Evolutionary conservation across 441 rosid species (phyloP).

Genomic region (Croton setiger): DNA sequence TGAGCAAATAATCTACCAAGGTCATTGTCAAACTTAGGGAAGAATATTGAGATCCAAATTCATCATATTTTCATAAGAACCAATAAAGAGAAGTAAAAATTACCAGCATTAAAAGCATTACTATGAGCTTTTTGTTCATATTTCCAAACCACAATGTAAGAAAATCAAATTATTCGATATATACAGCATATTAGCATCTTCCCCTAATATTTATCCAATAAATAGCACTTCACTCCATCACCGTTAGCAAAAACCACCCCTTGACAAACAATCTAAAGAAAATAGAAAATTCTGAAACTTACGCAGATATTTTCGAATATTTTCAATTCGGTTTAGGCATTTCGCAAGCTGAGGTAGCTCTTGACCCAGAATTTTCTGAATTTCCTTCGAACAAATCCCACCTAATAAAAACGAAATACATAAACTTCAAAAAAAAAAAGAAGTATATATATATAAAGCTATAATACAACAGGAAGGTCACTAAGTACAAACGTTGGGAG

Average conservation of each 20-base stretch:
- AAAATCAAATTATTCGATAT: background rate
- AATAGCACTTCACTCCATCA: background rate
- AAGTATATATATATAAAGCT: too few relatives aligned
- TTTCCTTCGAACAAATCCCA: conserved; percentile 34
- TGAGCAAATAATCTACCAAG: background rate
- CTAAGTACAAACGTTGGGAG: conserved; percentile 32
- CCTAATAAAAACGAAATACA: conserved; percentile 28
- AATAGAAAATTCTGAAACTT: conserved; percentile 18
- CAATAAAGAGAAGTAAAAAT: background rate
- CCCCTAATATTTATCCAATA: background rate
- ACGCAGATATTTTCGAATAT: conserved; percentile 48
- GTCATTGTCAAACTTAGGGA: background rate
- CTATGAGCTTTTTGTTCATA: background rate
- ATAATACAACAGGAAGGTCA: background rate
- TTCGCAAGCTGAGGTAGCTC: conserved; percentile 48
- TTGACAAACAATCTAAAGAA: background rate
- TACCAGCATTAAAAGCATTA: background rate
- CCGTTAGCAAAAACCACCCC: background rate
- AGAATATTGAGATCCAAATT: conserved; percentile 4
- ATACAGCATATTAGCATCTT: background rate
- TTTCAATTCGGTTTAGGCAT: conserved; percentile 45
- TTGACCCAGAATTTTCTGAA: conserved; percentile 26
- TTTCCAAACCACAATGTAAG: background rate
- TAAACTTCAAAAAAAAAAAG: too few relatives aligned
- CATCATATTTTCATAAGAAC: background rate